A percentile compares a stretch with the other conserved stretches of the same genome.
These are phyloP conservation scores for Schwanniomyces vanrijiae DNA, from an alignment of 805 yeast genomes.

Conservation along the genomic window DNA sequence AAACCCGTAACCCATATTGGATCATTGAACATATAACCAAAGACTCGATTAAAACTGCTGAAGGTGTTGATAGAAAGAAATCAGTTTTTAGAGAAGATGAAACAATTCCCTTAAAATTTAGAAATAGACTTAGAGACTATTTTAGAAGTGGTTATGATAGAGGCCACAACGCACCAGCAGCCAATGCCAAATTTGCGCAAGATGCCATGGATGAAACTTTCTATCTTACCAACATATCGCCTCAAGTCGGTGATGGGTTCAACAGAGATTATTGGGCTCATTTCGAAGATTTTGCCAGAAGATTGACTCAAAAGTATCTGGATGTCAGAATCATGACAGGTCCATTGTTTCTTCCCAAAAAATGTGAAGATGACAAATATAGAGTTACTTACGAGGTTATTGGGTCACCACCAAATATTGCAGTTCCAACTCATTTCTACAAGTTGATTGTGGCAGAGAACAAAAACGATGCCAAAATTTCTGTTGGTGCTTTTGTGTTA, in stretches of 20 bases:
- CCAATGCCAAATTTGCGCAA: constrained; percentile 90
- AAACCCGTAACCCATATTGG: constrained; percentile 83
- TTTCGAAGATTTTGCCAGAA: constrained; percentile 83
- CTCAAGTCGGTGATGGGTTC: constrained; percentile 97
- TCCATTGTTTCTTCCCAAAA: constrained; percentile 83
- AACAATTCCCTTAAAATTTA: constrained; percentile 67
- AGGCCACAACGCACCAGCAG: constrained; percentile 98
- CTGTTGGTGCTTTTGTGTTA: constrained; percentile 90
- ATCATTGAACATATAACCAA: constrained; percentile 87
- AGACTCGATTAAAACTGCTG: constrained; percentile 54
- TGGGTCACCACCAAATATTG: constrained; percentile 94
- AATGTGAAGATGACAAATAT: constrained; percentile 79
- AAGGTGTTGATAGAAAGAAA: constrained; percentile 70
- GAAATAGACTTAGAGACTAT: constrained; percentile 79
- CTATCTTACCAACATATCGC: constrained; percentile 84
- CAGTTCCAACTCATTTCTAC: constrained; percentile 97
- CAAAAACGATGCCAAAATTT: constrained; percentile 41
- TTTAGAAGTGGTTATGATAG: constrained; percentile 95
- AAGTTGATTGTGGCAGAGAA: constrained; percentile 85
- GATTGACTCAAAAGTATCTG: constrained; percentile 68
- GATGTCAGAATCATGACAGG: constrained; percentile 90
- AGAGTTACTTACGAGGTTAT: constrained; percentile 87
- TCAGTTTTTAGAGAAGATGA: constrained; percentile 89
- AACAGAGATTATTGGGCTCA: constrained; percentile 98
- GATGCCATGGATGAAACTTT: constrained; percentile 95